Base-by-base conservation (phyloP, 768 basidiomycete genomes). In the Pulveroboletus sp. region DNA sequence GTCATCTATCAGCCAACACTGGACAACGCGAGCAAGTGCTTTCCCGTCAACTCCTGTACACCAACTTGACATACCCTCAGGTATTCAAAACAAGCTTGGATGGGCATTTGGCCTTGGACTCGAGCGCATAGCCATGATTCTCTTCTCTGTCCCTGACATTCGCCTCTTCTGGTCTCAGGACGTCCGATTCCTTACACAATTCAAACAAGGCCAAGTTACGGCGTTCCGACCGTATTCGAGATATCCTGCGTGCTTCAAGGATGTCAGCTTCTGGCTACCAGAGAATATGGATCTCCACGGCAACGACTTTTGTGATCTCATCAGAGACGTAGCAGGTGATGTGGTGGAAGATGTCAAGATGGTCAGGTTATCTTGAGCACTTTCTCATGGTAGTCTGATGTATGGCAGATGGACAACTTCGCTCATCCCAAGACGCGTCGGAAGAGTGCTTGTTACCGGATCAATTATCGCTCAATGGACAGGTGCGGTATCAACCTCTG, bases 81-180 rank as follows among this genome's bases (percentile, higher is more conserved):
- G 79, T 54, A 81, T 95, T 3, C 72, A 77, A 1, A 71, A 89
- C 62, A 94, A 95, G 64, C 81, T 92, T 58, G 92, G 93, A 26
- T 99, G 96, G 95, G 96, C 96, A 0, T 98, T 97, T 62, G 96
- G 96, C 24, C 83, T 99, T 46, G 96, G 96, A 5, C 78, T 99
- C 39, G 96, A 99, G 64, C 82, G 96, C 30, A 94, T 98, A 56
- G 93, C 94, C 14, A 99, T 99, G 96, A 83, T 98, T 53, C 81
- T 99, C 41, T 98, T 86, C 72, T 86, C 85, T 12, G 95, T 99
- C 46, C 96, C 95, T 8, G 96, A 99, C 67, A 98, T 99, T 64
- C 87, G 96, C 15, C 75, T 99, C 12, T 99, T 99, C 77, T 99
- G 96, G 96, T 93, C 93, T 2, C 70, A 72, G 43, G 96, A 99